These are phyloP conservation scores for Echinosophora koreensis DNA, from an alignment of 306 rosid genomes.

Conservation along the genomic window DNA sequence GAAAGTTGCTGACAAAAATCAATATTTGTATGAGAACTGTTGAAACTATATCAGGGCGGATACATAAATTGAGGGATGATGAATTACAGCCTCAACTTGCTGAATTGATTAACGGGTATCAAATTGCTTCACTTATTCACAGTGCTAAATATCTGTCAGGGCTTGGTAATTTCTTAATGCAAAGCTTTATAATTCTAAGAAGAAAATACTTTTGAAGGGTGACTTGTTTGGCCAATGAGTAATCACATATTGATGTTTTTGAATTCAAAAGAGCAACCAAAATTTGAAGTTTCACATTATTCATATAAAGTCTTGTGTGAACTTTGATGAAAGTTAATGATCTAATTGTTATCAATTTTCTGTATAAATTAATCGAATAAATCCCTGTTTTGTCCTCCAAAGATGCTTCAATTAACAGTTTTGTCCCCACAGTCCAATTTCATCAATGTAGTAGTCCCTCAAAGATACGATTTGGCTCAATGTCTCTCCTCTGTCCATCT, in stretches of 20 bases:
- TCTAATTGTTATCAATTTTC: not conserved
- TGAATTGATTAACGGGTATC: slow-evolving; percentile 87
- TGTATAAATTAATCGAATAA: not conserved
- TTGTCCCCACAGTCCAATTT: slow-evolving; percentile 31
- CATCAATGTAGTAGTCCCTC: not conserved
- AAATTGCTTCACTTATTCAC: slow-evolving; percentile 46
- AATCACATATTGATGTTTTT: slow-evolving; percentile 20
- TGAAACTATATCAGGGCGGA: slow-evolving; percentile 78
- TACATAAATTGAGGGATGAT: slow-evolving; percentile 87
- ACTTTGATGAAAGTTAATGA: slow-evolving; percentile 21
- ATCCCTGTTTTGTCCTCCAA: slow-evolving; percentile 27
- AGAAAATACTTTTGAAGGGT: slow-evolving; percentile 18
- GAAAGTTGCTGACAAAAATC: slow-evolving; percentile 78
- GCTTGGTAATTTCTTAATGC: not conserved
- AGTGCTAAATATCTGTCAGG: slow-evolving; percentile 36
- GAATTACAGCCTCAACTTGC: slow-evolving; percentile 93
- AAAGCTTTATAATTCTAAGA: not conserved
- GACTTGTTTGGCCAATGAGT: slow-evolving; percentile 25
- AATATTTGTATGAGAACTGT: slow-evolving; percentile 82
- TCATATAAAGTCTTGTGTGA: not conserved
- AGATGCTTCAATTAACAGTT: slow-evolving; percentile 26
- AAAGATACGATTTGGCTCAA: not conserved
- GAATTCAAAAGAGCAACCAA: slow-evolving; percentile 25
- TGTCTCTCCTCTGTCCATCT: slow-evolving; percentile 13
- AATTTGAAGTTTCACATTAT: slow-evolving; percentile 30